A percentile compares a stretch with the other conserved stretches of the same genome.
Conservation (phyloP, 768 basidiomycete genomes). For the Tulasnella sp. region DNA sequence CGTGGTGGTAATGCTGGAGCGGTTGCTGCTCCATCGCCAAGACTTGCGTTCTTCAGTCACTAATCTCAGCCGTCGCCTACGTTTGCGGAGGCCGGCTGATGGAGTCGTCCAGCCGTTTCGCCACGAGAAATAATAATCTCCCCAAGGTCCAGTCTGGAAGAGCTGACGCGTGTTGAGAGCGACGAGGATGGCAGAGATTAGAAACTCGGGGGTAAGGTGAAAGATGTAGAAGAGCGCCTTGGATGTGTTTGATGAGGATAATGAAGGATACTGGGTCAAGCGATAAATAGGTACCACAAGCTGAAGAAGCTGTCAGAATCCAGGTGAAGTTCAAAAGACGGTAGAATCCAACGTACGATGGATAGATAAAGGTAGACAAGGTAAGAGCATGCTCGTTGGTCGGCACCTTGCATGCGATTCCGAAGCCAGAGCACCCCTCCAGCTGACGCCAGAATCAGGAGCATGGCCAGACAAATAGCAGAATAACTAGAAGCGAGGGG, state of each 20-base stretch:
- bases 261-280: slow-evolving; percentile 15
- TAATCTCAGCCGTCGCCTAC: neutral
- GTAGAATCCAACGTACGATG: neutral
- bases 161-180: slow-evolving; percentile 5
- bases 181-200: neutral
- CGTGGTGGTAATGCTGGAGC: neutral
- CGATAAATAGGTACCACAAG: slow-evolving; percentile 15
- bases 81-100: neutral
- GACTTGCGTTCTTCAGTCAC: neutral
- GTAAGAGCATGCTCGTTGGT: slow-evolving; percentile 12
- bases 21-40: slow-evolving; percentile 3
- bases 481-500: neutral
- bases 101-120: slow-evolving; percentile 5
- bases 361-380: neutral
- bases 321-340: neutral
- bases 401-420: neutral
- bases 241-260: neutral
- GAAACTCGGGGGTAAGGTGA: slow-evolving; percentile 19
- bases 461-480: neutral
- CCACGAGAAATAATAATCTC: slow-evolving; percentile 9
- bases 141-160: slow-evolving; percentile 21
- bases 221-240: slow-evolving; percentile 23
- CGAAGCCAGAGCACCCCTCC: neutral
- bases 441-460: neutral
- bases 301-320: neutral